Percentiles rank a stretch among this genome's conserved stretches.
These are phyloP conservation scores for Pseudogymnoascus pannorum DNA, from an alignment of 2,329 filamentous ascomycete species.

Conservation along the genomic window DNA sequence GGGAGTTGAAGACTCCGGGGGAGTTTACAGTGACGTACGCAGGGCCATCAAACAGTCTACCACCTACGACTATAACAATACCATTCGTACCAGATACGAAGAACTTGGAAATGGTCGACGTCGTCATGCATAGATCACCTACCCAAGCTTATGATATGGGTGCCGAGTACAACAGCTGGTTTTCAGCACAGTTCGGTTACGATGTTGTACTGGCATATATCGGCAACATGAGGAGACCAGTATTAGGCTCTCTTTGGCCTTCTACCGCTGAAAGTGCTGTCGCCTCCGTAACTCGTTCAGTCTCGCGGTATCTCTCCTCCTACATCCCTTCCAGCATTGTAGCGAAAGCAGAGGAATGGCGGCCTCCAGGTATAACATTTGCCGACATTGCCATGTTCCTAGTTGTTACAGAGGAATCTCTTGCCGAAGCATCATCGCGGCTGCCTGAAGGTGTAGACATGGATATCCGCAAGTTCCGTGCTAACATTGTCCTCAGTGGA, in stretches of 20 bases:
- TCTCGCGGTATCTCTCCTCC: slow-evolving; percentile 28
- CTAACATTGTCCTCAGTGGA: slow-evolving; percentile 63
- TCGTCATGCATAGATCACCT: slow-evolving; percentile 53
- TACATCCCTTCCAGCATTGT: slow-evolving; percentile 24
- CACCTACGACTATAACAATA: slow-evolving; percentile 29
- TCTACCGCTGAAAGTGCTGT: slow-evolving; percentile 20
- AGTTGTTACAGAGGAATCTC: slow-evolving; percentile 61
- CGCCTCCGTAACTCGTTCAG: slow-evolving; percentile 27
- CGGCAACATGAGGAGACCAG: slow-evolving; percentile 49
- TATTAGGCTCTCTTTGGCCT: slow-evolving; percentile 53
- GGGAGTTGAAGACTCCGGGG: slow-evolving; percentile 12
- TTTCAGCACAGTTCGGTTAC: slow-evolving; percentile 59
- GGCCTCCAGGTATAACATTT: slow-evolving; percentile 49
- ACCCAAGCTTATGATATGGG: slow-evolving; percentile 59
- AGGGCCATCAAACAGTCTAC: slow-evolving; percentile 17
- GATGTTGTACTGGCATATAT: slow-evolving; percentile 56
- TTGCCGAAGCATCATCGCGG: slow-evolving; percentile 56
- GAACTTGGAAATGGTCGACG: slow-evolving; percentile 39
- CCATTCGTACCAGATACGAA: slow-evolving; percentile 46
- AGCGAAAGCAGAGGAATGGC: neutral
- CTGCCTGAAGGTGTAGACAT: slow-evolving; percentile 43
- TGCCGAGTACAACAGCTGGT: slow-evolving; percentile 53
- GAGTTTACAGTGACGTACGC: slow-evolving; percentile 34
- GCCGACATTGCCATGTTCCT: slow-evolving; percentile 71
- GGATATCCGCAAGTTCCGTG: slow-evolving; percentile 63